Conservation (phyloP, 2,329 filamentous ascomycete species). For the Aureobasidium zeae region DNA sequence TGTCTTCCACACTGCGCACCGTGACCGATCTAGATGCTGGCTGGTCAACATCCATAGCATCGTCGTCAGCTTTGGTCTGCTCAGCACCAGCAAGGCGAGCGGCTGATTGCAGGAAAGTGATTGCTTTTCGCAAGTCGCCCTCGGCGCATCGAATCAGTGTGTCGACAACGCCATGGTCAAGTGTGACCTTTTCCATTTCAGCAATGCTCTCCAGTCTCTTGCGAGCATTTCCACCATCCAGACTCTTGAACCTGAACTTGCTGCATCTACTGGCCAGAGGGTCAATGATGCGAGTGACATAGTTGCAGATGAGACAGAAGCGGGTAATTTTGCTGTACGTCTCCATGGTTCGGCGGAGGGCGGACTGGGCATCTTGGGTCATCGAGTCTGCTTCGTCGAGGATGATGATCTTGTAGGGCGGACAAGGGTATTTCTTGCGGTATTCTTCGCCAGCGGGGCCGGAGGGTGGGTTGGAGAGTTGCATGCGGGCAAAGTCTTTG, state of each 20-base stretch:
- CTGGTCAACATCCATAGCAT: constrained; percentile 43
- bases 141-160: constrained; percentile 80
- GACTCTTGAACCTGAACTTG: constrained; percentile 95
- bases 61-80: constrained; percentile 47
- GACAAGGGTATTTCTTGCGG: constrained; percentile 69
- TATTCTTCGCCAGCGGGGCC: constrained; percentile 51
- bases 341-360: constrained; percentile 92
- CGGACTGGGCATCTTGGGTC: constrained; percentile 95
- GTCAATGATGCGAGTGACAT: constrained; percentile 96
- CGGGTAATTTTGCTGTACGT: constrained; percentile 93
- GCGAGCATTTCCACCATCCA: constrained; percentile 78
- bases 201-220: constrained; percentile 77
- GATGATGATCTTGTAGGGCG: constrained; percentile 98
- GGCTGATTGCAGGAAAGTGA: constrained; percentile 93
- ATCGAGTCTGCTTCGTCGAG: constrained; percentile 97
- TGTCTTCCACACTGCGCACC: constrained; percentile 77
- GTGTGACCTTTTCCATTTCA: constrained; percentile 59
- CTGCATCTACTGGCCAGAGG: constrained; percentile 86
- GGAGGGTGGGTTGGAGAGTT: constrained; percentile 71
- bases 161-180: constrained; percentile 73
- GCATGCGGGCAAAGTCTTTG: constrained; percentile 94
- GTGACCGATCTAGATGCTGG: constrained; percentile 48
- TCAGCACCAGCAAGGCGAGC: constrained; percentile 63
- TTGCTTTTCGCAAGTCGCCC: constrained; percentile 89
- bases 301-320: constrained; percentile 97